Evolutionary conservation across 202 grass and related monocot genomes (phyloP), one percentile per base, ranked within the genome.

Genomic region (Alloteropsis angusta): DNA sequence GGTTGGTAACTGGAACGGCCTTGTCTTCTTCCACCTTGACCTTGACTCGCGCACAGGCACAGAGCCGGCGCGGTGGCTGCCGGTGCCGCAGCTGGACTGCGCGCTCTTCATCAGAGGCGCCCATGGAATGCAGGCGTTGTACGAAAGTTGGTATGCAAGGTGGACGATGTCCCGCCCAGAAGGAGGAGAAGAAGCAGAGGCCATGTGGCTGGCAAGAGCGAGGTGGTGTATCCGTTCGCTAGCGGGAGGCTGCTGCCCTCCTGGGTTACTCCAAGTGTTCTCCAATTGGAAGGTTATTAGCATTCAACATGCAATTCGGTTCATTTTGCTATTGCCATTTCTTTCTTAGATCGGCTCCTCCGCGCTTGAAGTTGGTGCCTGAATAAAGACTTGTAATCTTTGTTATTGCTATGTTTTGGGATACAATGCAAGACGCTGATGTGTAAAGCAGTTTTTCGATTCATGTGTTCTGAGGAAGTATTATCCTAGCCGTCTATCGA

Each of bases 1-100:
- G 1, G 0, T 3, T 10, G 0, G 0, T 55, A 9, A 22, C 8
- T 0, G n/a, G 7, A 19, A 55, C 0, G 22, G 3, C 7, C 7
- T 22, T 55, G 48, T 55, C 10, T 55, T 55, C 52, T 55, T 22
- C 52, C 10, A 55, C n/a, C 52, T 55, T 4, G 52, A 55, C 6
- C 5, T n/a, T 0, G 17, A 52, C 0, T 52, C 48, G 2, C 17
- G 1, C 5, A 52, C 7, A 6, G 48, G 1, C 5, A 52, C 7
- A 6, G 48, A 19, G 18, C 18, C 48, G 48, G 6, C 6, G 2
- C 17, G 17, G 48, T 19, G 48, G 48, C n/a, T 18, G 17, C 48
- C 18, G 48, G 48, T 19, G 48, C 48, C 48, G 6, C 6, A 19
- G 7, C 17, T 52, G 0, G 48, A 52, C 6, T n/a, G 48, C 7